Percentiles rank a stretch among this genome's conserved stretches.
Evolutionary conservation across 345 rosid species (phyloP).

Genomic region (Mallotus nudiflorus): DNA sequence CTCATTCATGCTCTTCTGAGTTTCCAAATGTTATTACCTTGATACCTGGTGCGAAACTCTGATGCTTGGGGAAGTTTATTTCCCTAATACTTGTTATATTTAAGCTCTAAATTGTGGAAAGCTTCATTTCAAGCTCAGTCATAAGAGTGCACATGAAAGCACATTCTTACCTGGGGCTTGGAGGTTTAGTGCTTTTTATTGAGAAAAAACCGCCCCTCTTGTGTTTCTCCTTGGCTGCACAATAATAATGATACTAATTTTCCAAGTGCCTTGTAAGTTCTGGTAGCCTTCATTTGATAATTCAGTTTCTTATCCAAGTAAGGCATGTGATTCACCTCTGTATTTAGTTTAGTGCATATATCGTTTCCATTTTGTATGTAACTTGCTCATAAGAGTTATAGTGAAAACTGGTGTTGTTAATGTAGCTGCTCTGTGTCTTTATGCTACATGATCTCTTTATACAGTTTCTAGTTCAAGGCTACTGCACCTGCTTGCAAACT

Average conservation of each 20-base stretch:
- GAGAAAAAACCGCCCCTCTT: background rate
- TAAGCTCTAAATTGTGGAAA: background rate
- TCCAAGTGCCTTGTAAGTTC: background rate
- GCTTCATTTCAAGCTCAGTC: too few species aligned
- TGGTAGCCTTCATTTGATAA: background rate
- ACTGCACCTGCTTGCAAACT: background rate
- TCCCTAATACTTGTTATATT: background rate
- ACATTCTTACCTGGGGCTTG: background rate
- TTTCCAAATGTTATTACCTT: background rate
- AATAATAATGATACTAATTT: background rate
- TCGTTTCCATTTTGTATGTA: background rate
- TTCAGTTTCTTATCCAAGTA: too few species aligned
- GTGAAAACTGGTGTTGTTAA: too few species aligned
- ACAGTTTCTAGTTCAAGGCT: background rate
- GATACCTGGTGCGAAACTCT: background rate
- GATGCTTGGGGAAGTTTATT: background rate
- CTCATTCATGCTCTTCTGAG: conserved; percentile 18
- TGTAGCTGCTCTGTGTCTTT: background rate
- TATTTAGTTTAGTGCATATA: background rate
- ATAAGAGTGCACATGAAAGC: background rate
- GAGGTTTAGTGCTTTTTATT: background rate
- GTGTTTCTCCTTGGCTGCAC: background rate
- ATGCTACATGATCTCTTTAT: background rate
- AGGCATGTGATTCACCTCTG: background rate
- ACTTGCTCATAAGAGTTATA: too few species aligned